Evolutionary conservation across 805 yeast genomes (phyloP), one percentile per base, ranked within the genome.

Genomic region (Candida sonorensis): DNA sequence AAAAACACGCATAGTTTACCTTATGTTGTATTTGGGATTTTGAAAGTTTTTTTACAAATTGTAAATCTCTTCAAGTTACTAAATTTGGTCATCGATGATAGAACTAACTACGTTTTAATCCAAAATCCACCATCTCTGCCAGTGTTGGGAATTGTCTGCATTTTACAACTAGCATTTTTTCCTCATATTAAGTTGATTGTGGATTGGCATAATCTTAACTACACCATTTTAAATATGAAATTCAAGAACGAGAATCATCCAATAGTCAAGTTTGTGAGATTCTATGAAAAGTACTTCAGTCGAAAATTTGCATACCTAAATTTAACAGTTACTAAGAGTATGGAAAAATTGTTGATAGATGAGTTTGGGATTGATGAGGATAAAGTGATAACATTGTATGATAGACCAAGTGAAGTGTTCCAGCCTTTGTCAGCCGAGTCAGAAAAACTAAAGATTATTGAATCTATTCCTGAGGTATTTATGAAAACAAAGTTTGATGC

Each of bases 121-220:
- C 94, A 82, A 60, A 92, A 90, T 55, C 99, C 99, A 0, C 99
- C 99, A 0, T 74, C 85, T 4, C 67, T 92, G 29, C 99, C 99
- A 0, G 64, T 86, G 3, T 57, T 92, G 11, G 71, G 82, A 0
- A 61, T 88, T 2, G 67, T 75, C 0, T 69, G 81, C 2, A 15
- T 78, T 1, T 75, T 72, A 50, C 69, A 72, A 36, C 55, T 61
- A 27, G 22, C 73, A 12, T 57, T 64, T 37, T 52, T 40, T 24
- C 58, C 61, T 4, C 67, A 75, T 2, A 65, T 88, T 4, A 67
- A 70, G 48, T 57, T 90, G 16, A 68, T 92, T 14, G 73, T 92
- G 30, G 99, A 92, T 58, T 92, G 98, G 98, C 99, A 92, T 57
- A 92, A 92, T 56, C 65, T 92, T 45, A 95, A 94, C 25, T 90